These are phyloP conservation scores for Dorcoceras hygrometricum DNA, from an alignment of 257 asterid genomes.

Conservation along the genomic window DNA sequence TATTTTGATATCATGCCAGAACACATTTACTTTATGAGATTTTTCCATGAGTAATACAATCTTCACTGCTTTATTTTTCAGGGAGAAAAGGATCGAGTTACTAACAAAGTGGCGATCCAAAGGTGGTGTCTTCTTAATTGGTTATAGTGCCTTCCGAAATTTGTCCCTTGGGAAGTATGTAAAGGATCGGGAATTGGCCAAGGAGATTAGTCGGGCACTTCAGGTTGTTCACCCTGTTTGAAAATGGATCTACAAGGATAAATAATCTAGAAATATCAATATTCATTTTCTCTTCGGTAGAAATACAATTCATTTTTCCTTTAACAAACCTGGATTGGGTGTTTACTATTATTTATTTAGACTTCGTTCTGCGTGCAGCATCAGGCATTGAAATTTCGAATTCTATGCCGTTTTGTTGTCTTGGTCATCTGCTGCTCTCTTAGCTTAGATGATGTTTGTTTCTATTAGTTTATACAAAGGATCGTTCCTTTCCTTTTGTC, in stretches of 20 bases:
- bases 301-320: background rate
- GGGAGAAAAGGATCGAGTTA: constrained; percentile 79
- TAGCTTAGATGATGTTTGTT: background rate
- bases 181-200: constrained; percentile 80
- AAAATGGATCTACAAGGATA: constrained; percentile 23
- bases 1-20: constrained; percentile 12
- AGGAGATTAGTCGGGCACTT: constrained; percentile 67
- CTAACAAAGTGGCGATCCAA: constrained; percentile 79
- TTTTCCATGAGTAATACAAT: constrained; percentile 17
- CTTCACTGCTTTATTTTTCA: constrained; percentile 31
- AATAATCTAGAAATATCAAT: background rate
- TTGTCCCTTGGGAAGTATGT: constrained; percentile 82
- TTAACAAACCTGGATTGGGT: constrained; percentile 10
- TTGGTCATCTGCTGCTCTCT: background rate
- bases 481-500: background rate
- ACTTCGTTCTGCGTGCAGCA: background rate
- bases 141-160: constrained; percentile 85
- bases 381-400: background rate
- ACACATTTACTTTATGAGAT: constrained; percentile 7
- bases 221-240: constrained; percentile 54
- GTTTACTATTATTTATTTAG: background rate
- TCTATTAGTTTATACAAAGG: background rate
- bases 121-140: constrained; percentile 90
- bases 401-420: constrained; percentile 17
- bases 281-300: constrained; percentile 5